These are phyloP conservation scores for Dendrobium catenatum DNA, from an alignment of 106 monocot genomes.

Conservation along the genomic window DNA sequence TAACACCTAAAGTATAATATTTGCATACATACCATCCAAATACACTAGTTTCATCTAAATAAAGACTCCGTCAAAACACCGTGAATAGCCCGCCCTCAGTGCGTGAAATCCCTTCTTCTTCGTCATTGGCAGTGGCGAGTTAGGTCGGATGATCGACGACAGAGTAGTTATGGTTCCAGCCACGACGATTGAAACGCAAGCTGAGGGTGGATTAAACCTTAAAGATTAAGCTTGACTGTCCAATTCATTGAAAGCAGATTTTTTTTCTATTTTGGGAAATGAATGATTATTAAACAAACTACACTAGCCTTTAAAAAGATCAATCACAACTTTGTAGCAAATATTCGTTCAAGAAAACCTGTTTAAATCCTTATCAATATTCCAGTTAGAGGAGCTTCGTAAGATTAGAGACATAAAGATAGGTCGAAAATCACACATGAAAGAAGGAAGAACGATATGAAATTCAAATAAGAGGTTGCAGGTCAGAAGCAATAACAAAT, in stretches of 20 bases:
- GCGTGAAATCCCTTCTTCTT: too few relatives aligned
- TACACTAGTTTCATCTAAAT: too few relatives aligned
- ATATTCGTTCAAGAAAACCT: background rate
- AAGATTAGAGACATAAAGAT: background rate
- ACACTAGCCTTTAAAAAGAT: background rate
- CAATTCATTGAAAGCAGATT: background rate
- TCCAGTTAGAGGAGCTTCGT: background rate
- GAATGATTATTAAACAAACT: background rate
- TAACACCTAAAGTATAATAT: too few relatives aligned
- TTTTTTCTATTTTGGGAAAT: background rate
- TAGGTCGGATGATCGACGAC: too few relatives aligned
- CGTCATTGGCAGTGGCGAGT: too few relatives aligned
- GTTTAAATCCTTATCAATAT: background rate
- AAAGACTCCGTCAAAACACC: too few relatives aligned
- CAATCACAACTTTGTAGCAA: background rate
- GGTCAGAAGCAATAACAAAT: background rate
- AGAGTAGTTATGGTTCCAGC: too few relatives aligned
- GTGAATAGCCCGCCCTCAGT: too few relatives aligned
- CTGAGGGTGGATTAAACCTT: too few relatives aligned
- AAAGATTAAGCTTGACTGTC: background rate
- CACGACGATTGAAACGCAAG: too few relatives aligned
- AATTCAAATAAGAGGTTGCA: background rate
- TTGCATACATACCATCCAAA: too few relatives aligned
- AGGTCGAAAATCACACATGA: background rate
- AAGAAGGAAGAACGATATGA: background rate